These are phyloP conservation scores for Metschnikowia vanudenii DNA, from an alignment of 805 yeast genomes.

Conservation along the genomic window DNA sequence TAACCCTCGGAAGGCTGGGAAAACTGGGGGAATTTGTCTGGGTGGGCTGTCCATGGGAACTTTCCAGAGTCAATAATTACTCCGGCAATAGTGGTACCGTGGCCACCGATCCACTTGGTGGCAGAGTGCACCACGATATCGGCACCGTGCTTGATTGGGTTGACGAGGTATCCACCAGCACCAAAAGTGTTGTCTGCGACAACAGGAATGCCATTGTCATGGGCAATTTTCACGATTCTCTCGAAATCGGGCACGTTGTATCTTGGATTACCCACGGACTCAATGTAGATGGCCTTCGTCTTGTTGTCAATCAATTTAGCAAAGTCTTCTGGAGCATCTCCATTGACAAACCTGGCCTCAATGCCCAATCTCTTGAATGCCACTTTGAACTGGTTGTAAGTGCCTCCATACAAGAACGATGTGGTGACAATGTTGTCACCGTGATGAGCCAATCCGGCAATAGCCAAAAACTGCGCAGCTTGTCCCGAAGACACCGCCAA, in stretches of 20 bases:
- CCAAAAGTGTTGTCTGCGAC: constrained; percentile 97
- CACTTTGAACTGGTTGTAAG: constrained; percentile 92
- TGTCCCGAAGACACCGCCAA: constrained; percentile 93
- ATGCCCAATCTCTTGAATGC: constrained; percentile 87
- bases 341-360: constrained; percentile 79
- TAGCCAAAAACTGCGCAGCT: constrained; percentile 88
- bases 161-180: constrained; percentile 87
- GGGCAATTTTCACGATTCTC: constrained; percentile 71
- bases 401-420: constrained; percentile 89
- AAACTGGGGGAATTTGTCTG: constrained; percentile 88
- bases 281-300: constrained; percentile 88
- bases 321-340: constrained; percentile 75
- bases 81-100: constrained; percentile 94
- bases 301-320: constrained; percentile 72
- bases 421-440: constrained; percentile 92
- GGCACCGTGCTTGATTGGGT: constrained; percentile 86
- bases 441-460: constrained; percentile 75
- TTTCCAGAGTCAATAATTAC: constrained; percentile 87
- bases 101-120: constrained; percentile 98
- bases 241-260: constrained; percentile 92
- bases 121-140: constrained; percentile 93
- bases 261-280: constrained; percentile 90
- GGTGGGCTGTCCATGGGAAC: constrained; percentile 85
- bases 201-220: constrained; percentile 81
- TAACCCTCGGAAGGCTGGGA: constrained; percentile 90